phyloP scores from a whole-genome alignment of 2,329 filamentous ascomycete species.

The Cordyceps pruinosa region DNA sequence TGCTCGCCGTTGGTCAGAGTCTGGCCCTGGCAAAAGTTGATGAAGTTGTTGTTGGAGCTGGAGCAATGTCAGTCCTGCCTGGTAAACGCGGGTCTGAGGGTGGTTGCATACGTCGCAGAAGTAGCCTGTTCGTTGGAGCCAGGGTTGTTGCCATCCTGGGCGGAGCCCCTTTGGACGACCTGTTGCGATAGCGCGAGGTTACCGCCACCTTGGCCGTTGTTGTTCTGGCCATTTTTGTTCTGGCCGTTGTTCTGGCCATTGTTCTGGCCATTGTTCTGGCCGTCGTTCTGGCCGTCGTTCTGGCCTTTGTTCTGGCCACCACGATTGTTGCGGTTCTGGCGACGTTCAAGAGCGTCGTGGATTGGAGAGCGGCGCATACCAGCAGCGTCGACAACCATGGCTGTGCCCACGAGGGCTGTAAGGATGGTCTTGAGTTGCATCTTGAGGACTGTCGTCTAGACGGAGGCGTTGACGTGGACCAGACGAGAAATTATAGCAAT shows the following conservation, averaged over 20 bases:
- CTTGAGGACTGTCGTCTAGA: conserved; percentile 18
- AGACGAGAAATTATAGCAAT: conserved; percentile 17
- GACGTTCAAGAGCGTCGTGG: conserved; percentile 31
- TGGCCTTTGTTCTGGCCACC: conserved; percentile 16
- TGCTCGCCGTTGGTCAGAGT: conserved; percentile 56
- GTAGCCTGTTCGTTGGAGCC: conserved; percentile 41
- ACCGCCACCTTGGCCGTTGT: conserved; percentile 15
- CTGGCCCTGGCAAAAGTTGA: conserved; percentile 53
- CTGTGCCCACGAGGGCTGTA: conserved; percentile 42
- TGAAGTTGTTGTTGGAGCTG: conserved; percentile 54
- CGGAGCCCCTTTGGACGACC: conserved; percentile 44
- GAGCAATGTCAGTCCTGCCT: conserved; percentile 17
- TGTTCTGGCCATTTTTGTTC: conserved; percentile 18
- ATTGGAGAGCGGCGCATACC: conserved; percentile 33
- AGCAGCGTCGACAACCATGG: conserved; percentile 39
- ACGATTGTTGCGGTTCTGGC: conserved; percentile 20
- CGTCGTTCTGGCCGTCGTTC: conserved; percentile 16
- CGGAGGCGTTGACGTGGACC: conserved; percentile 15
- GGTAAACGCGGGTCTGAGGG: not conserved
- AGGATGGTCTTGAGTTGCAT: conserved; percentile 49
- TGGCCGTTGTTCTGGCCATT: conserved; percentile 15
- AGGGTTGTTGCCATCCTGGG: conserved; percentile 40
- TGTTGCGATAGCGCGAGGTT: conserved; percentile 20
- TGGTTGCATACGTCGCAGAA: conserved; percentile 41
- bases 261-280: conserved; percentile 18